Evolutionary conservation across 352 stramenopile species (phyloP), one percentile per base, ranked within the genome.

Genomic region (Phytophthora litchii): DNA sequence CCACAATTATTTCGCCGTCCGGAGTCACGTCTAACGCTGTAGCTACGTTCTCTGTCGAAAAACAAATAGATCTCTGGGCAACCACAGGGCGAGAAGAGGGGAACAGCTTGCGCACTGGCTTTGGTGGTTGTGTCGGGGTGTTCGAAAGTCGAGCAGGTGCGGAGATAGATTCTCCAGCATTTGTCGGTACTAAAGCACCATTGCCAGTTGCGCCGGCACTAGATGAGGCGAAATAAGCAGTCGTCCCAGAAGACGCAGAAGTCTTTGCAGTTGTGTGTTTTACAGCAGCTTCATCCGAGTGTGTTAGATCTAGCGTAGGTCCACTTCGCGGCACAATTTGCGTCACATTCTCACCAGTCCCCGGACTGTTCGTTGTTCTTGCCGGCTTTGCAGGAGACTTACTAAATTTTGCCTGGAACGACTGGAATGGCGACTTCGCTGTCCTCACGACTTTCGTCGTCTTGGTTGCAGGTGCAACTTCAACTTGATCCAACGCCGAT

Each of bases 1-100:
- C 83, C n/a, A 95, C 74, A 41, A 95, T 73, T 48, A 88, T 91
- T 46, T 95, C 82, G 3, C 86, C 86, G 32, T 93, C 83, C 1
- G 83, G 83, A 9, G 64, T 89, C 42, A 89, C 82, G 34, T 95
- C 86, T 12, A 95, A 27, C 27, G 83, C 89, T 31, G 80, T 89
- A 2, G 81, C 86, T 1, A 91, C 72, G 29, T 73, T 75, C 57
- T 92, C 82, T 0, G 81, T 92, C 2, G 86, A 91, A 41, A 93
- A 95, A 21, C 83, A 93, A 16, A 95, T 72, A 14, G 83, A 89
- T 60, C 85, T 83, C n/a, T 81, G 72, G 3, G 80, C 78, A 11
- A 83, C 71, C 8, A 72, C 58, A 12, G 53, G 66, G 14, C 63
- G 61, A n/a, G 63, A 57, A 4, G 73, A 58, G 14, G 70, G 60